Conservation (phyloP, 257 asterid genomes). For the Nicotiana tabacum region DNA sequence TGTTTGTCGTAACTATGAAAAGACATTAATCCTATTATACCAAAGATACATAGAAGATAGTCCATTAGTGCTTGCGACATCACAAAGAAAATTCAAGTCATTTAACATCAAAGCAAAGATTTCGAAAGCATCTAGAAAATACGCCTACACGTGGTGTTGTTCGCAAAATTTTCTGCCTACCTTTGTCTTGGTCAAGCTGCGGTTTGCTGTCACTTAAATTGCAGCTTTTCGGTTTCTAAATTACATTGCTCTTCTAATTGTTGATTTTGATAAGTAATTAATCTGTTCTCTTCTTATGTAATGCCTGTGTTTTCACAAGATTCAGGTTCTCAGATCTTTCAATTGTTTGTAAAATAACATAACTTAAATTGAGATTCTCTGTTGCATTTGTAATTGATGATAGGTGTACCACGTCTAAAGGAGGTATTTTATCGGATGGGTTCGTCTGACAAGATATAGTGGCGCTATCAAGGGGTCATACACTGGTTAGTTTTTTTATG, state of each 20-base stretch:
- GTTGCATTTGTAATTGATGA: slow-evolving; percentile 11
- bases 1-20: too few relatives aligned
- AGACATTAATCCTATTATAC: not conserved
- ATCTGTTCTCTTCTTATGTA: not conserved
- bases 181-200: not conserved
- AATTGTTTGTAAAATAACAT: not conserved
- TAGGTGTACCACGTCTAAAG: slow-evolving; percentile 73
- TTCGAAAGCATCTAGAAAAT: not conserved
- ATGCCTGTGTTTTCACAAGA: not conserved
- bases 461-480: slow-evolving; percentile 82
- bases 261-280: not conserved
- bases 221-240: not conserved
- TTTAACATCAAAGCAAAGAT: not conserved
- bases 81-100: not conserved
- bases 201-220: not conserved
- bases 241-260: not conserved
- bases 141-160: not conserved
- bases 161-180: not conserved
- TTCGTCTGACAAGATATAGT: slow-evolving; percentile 81
- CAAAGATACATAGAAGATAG: not conserved
- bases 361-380: not conserved
- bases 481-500: slow-evolving; percentile 47
- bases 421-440: slow-evolving; percentile 84
- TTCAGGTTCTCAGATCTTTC: not conserved
- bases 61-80: not conserved